These are phyloP conservation scores for Ochromonadaceae sp. DNA, from an alignment of 352 stramenopile genomes.

Conservation along the genomic window DNA sequence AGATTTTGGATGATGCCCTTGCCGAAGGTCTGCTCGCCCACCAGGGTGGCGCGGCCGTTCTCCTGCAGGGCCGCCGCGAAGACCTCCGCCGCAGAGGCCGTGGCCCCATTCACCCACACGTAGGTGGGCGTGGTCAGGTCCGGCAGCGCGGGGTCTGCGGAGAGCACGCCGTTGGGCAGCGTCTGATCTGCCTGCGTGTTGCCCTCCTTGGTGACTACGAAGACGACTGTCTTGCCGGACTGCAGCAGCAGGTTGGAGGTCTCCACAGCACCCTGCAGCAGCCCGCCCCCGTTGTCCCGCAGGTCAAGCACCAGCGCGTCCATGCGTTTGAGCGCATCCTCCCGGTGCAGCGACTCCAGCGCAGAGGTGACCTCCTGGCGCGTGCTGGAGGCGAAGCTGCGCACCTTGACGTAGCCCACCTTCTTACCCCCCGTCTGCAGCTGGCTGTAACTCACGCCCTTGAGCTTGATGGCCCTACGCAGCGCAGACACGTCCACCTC, in stretches of 20 bases:
- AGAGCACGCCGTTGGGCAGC: slow-evolving; percentile 27
- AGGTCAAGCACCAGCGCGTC: slow-evolving; percentile 49
- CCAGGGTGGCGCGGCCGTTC: slow-evolving; percentile 39
- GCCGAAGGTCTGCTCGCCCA: slow-evolving; percentile 44
- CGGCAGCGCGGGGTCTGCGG: background rate
- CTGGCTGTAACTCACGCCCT: too few species aligned
- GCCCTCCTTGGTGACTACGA: slow-evolving; percentile 50
- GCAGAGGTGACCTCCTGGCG: slow-evolving; percentile 39
- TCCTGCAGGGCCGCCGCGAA: background rate
- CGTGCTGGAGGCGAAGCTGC: slow-evolving; percentile 35
- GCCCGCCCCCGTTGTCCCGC: slow-evolving; percentile 43
- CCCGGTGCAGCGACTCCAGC: slow-evolving; percentile 31
- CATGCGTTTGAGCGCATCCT: slow-evolving; percentile 27
- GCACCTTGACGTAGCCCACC: too few species aligned
- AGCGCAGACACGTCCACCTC: too few species aligned
- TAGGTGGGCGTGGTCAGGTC: background rate
- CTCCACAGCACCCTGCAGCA: slow-evolving; percentile 44
- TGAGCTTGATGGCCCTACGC: too few species aligned
- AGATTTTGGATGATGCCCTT: slow-evolving; percentile 63
- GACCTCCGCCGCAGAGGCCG: background rate
- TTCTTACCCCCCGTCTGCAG: too few species aligned
- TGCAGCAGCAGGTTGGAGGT: slow-evolving; percentile 41
- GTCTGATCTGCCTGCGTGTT: slow-evolving; percentile 36
- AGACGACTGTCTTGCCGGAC: slow-evolving; percentile 38
- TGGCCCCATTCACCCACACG: slow-evolving; percentile 35